phyloP scores from a whole-genome alignment of 305 asterid species.

The Fraxinus velutina region DNA sequence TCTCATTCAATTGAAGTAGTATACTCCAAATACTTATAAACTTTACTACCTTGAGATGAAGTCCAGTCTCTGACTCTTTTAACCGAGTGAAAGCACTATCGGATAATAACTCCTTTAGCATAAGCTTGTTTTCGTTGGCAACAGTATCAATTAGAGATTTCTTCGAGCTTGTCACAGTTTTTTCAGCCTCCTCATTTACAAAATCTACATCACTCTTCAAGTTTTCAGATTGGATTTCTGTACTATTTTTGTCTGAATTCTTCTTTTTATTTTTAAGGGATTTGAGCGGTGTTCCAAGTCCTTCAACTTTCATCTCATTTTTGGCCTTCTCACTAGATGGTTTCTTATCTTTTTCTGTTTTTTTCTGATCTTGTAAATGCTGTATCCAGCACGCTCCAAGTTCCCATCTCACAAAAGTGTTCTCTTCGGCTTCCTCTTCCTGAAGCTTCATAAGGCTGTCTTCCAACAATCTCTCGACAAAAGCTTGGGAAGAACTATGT shows the following conservation, averaged over 20 bases:
- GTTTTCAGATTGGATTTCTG: slow-evolving; percentile 45
- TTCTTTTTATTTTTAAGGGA: slow-evolving; percentile 79
- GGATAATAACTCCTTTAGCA: slow-evolving; percentile 59
- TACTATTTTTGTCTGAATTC: slow-evolving; percentile 45
- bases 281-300: slow-evolving; percentile 87
- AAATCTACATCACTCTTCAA: slow-evolving; percentile 35
- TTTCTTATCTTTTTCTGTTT: slow-evolving; percentile 87
- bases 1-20: slow-evolving; percentile 9
- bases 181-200: slow-evolving; percentile 50
- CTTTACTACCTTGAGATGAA: slow-evolving; percentile 69
- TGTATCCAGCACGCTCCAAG: slow-evolving; percentile 99
- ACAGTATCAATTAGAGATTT: slow-evolving; percentile 50
- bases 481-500: slow-evolving; percentile 51
- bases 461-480: slow-evolving; percentile 71
- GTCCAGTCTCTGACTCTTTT: slow-evolving; percentile 89
- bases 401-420: slow-evolving; percentile 88
- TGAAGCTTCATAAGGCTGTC: slow-evolving; percentile 74
- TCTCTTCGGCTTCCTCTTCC: slow-evolving; percentile 58
- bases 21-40: slow-evolving; percentile 11
- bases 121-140: slow-evolving; percentile 54
- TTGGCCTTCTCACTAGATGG: slow-evolving; percentile 57
- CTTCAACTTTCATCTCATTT: slow-evolving; percentile 94
- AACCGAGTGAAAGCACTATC: slow-evolving; percentile 69
- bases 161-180: slow-evolving; percentile 28
- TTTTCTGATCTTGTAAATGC: slow-evolving; percentile 92